Evolutionary conservation across 2,329 filamentous ascomycete genomes (phyloP), one percentile per base, ranked within the genome.

Genomic region (Chlorencoelia australis): DNA sequence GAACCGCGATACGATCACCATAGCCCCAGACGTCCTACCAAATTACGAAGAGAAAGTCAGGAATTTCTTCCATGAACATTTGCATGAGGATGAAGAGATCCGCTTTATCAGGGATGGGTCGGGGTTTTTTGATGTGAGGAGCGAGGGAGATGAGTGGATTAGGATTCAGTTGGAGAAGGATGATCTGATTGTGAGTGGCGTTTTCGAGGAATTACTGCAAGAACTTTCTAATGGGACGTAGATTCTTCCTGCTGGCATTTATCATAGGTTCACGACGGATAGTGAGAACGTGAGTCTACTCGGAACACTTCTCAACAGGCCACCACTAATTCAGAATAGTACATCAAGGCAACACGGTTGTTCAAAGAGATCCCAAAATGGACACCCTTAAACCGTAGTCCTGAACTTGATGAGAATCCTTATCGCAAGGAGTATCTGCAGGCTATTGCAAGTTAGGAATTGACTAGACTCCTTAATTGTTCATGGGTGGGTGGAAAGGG

Each of bases 311-410:
- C 7, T 10, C 19, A 17, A 21, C 24, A 29, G 25, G 36, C 13
- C 16, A 14, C 8, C 32, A 31, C 17, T 31, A 16, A 33, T 28
- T 6, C 20, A 26, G 17, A 35, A 31, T 49, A 95, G 88, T 95
- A 89, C 56, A 85, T 94, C 48, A 84, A 93, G 57, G 91, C 91
- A 10, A 89, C 96, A 85, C 75, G 91, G 39, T 69, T 98, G 34
- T 98, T 96, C 73, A 88, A 96, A 66, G 91, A 96, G 47, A 88
- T 96, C 63, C 91, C 91, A 21, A 95, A 96, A 64, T 98, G 91
- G 91, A 96, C 87, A 22, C 83, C 91, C 10, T 62, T 98, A 48
- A 94, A 94, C 65, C 76, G 91, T 39, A 75, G 73, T 5, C 62
- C 66, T 4, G 82, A 89, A 32, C 73, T 94, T 28, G 86, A 96